These are phyloP conservation scores for Omphalea diandra DNA, from an alignment of 441 rosid genomes.

Conservation along the genomic window DNA sequence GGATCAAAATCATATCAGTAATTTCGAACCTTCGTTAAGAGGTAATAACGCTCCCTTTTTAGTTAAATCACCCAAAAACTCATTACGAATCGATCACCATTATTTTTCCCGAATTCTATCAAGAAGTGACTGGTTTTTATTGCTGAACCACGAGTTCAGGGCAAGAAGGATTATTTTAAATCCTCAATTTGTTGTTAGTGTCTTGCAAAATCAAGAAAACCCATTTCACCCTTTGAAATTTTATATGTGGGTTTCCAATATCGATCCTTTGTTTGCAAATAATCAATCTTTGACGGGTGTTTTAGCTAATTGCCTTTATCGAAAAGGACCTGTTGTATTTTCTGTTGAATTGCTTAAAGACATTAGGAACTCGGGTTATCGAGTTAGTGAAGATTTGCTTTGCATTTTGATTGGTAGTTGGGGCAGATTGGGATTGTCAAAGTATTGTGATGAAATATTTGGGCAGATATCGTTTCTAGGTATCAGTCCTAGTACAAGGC, in stretches of 20 bases:
- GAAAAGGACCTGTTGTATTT: conserved; percentile 71
- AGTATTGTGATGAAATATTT: conserved; percentile 75
- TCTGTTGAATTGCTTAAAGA: conserved; percentile 67
- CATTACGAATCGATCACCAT: conserved; percentile 40
- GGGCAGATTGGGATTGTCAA: conserved; percentile 90
- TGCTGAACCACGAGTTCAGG: conserved; percentile 58
- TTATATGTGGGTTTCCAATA: conserved; percentile 70
- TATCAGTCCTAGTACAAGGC: conserved; percentile 66
- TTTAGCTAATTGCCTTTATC: conserved; percentile 45
- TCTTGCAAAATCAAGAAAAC: conserved; percentile 78
- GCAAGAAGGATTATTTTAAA: conserved; percentile 49
- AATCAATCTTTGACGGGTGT: conserved; percentile 53
- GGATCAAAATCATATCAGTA: conserved; percentile 3
- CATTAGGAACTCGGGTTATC: conserved; percentile 53
- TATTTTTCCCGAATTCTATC: conserved; percentile 56
- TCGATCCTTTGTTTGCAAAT: conserved; percentile 44
- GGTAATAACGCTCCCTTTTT: conserved; percentile 30
- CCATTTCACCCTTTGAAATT: conserved; percentile 52
- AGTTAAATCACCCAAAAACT: no score
- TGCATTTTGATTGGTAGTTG: conserved; percentile 78
- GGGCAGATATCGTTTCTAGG: conserved; percentile 80
- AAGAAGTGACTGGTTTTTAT: conserved; percentile 71
- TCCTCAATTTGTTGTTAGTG: conserved; percentile 51
- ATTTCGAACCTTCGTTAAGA: conserved; percentile 16
- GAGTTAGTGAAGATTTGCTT: conserved; percentile 61